phyloP scores from a whole-genome alignment of 1,284 basidiomycete genomes.

The Hypsizygus ulmarius region DNA sequence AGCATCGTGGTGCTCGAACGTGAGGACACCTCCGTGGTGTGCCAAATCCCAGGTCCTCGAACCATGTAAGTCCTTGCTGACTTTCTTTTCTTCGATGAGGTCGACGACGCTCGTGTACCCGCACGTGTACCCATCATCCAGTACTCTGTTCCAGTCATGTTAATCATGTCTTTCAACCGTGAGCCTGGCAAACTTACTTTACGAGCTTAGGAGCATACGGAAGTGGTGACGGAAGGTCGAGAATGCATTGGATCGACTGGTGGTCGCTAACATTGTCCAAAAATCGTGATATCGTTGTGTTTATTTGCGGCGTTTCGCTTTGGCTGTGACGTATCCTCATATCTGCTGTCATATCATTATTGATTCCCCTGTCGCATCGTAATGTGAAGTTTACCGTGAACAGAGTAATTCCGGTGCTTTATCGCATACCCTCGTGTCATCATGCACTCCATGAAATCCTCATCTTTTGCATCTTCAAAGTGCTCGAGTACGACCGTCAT shows the following conservation, averaged over 20 bases:
- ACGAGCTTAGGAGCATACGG: not conserved
- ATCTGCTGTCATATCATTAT: no score
- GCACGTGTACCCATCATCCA: not conserved
- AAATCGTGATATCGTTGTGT: no score
- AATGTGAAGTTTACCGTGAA: no score
- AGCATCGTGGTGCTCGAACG: slow-evolving; percentile 15
- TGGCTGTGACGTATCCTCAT: no score
- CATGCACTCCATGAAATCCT: no score
- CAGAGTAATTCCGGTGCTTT: no score
- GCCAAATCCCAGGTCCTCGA: slow-evolving; percentile 7
- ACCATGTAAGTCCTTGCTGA: slow-evolving; percentile 1
- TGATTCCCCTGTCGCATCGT: no score
- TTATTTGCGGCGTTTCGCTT: no score
- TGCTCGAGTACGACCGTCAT: no score
- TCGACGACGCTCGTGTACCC: not conserved
- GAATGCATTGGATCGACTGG: not conserved
- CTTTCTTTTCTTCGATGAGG: not conserved
- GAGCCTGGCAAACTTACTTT: not conserved
- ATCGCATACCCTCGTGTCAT: no score
- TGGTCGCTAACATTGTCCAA: not conserved
- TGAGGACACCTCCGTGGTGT: slow-evolving; percentile 9
- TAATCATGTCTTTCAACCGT: not conserved
- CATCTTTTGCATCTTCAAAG: no score
- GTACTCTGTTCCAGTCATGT: not conserved
- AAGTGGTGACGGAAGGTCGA: not conserved